phyloP scores from a whole-genome alignment of 23 red algal species.

The Chondrus crispus region DNA sequence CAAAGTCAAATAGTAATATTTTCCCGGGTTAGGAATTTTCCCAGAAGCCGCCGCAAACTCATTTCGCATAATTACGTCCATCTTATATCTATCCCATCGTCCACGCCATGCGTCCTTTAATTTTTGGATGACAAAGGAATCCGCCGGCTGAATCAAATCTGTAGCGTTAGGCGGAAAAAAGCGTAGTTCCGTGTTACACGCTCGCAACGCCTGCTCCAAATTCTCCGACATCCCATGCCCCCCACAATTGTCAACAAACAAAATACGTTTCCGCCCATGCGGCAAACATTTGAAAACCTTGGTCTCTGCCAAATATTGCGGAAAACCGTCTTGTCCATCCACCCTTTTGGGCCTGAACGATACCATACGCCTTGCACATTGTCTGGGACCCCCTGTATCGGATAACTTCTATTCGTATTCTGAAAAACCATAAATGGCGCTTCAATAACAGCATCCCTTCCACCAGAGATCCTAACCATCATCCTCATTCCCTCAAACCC shows the following conservation, averaged over 20 bases:
- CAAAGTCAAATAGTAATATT: neutral
- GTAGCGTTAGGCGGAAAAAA: conserved; percentile 5
- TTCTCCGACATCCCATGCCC: neutral
- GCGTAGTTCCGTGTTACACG: neutral
- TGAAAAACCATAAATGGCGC: neutral
- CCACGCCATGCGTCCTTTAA: neutral
- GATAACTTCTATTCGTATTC: neutral
- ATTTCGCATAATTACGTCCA: neutral
- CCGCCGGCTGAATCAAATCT: neutral
- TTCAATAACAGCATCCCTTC: neutral
- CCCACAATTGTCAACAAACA: neutral
- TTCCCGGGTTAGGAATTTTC: neutral
- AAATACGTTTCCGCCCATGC: neutral
- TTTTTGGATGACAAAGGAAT: conserved; percentile 1
- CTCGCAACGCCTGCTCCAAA: neutral
- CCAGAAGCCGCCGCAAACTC: neutral
- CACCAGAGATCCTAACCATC: neutral
- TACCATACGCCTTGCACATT: neutral
- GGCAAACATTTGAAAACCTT: neutral
- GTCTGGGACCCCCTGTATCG: neutral
- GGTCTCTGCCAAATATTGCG: neutral
- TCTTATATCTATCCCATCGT: neutral
- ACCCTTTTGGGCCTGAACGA: conserved; percentile 1
- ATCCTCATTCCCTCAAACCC: neutral
- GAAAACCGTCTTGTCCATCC: neutral